Evolutionary conservation across 2,329 filamentous ascomycete genomes (phyloP).

Genomic region (Thielaviopsis musarum): DNA sequence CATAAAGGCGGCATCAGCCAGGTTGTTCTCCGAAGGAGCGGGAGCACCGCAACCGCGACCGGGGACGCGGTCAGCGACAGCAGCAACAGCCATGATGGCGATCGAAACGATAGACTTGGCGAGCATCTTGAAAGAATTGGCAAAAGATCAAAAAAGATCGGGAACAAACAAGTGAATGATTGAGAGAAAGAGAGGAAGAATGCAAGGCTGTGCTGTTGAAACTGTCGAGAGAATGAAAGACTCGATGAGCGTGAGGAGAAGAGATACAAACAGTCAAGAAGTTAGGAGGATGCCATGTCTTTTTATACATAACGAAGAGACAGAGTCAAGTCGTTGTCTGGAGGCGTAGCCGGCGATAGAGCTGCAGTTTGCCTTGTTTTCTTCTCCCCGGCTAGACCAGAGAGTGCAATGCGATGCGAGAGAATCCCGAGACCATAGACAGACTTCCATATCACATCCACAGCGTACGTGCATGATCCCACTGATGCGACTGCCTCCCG

Average conservation of each 20-base stretch:
- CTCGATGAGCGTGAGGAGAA: not conserved
- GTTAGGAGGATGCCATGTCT: not conserved
- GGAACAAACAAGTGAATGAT: not conserved
- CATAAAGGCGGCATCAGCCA: slow-evolving; percentile 13
- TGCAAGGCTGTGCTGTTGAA: not conserved
- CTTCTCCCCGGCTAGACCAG: too few relatives aligned
- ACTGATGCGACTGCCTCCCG: not conserved
- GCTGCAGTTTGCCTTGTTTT: too few relatives aligned
- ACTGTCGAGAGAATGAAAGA: slow-evolving; percentile 1
- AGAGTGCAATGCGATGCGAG: too few relatives aligned
- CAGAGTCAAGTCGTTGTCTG: not conserved
- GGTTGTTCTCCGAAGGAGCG: slow-evolving; percentile 12
- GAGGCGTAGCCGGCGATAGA: too few relatives aligned
- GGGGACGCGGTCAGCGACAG: slow-evolving; percentile 6
- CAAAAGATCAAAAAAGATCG: not conserved
- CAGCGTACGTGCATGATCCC: not conserved
- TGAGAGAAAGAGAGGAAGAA: not conserved
- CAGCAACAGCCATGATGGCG: slow-evolving; percentile 5
- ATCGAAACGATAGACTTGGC: slow-evolving; percentile 5
- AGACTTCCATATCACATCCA: too few relatives aligned
- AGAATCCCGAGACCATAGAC: too few relatives aligned
- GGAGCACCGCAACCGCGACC: slow-evolving; percentile 15
- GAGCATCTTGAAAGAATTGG: slow-evolving; percentile 9
- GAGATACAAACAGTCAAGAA: not conserved
- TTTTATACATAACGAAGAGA: not conserved